phyloP scores from a whole-genome alignment of 108 stramenopile species.

The Chaetoceros tenuissimus region DNA sequence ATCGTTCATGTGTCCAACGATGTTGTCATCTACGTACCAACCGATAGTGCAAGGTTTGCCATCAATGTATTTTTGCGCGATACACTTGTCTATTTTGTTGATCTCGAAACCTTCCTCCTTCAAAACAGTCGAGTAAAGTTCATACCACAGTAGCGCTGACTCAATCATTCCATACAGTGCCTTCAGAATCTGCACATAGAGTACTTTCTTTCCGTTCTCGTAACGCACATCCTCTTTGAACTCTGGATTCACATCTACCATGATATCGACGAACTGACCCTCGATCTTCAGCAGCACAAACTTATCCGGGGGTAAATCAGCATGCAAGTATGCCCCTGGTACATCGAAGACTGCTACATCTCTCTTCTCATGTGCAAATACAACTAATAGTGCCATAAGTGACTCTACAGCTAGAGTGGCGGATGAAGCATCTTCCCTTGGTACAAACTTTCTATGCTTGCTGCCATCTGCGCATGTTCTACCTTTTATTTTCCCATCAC shows the following conservation, averaged over 20 bases:
- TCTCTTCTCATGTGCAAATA: conserved; percentile 30
- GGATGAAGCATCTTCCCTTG: conserved; percentile 21
- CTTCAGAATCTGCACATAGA: conserved; percentile 33
- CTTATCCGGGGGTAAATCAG: conserved; percentile 18
- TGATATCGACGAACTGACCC: too few species aligned
- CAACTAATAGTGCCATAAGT: conserved; percentile 19
- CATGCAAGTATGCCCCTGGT: conserved; percentile 39
- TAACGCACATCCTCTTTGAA: background rate
- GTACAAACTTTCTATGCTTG: conserved; percentile 13
- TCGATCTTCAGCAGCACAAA: too few species aligned
- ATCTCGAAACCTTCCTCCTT: conserved; percentile 26
- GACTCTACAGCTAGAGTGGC: conserved; percentile 18
- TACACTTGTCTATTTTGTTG: too few species aligned
- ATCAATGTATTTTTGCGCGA: conserved; percentile 30
- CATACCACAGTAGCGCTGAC: conserved; percentile 25
- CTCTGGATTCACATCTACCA: too few species aligned
- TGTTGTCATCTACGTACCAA: too few species aligned
- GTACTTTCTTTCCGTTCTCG: conserved; percentile 11
- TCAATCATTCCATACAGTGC: too few species aligned
- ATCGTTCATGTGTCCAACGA: conserved; percentile 15
- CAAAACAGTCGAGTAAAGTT: conserved; percentile 7
- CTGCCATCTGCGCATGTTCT: conserved; percentile 22
- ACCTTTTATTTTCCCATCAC: too few species aligned
- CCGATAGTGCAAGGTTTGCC: conserved; percentile 28
- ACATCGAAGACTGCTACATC: conserved; percentile 38